A percentile compares a stretch with the other conserved stretches of the same genome.
phyloP scores from a whole-genome alignment of 2,329 filamentous ascomycete genomes.

The Dryadomyces quercus-mongolicae region DNA sequence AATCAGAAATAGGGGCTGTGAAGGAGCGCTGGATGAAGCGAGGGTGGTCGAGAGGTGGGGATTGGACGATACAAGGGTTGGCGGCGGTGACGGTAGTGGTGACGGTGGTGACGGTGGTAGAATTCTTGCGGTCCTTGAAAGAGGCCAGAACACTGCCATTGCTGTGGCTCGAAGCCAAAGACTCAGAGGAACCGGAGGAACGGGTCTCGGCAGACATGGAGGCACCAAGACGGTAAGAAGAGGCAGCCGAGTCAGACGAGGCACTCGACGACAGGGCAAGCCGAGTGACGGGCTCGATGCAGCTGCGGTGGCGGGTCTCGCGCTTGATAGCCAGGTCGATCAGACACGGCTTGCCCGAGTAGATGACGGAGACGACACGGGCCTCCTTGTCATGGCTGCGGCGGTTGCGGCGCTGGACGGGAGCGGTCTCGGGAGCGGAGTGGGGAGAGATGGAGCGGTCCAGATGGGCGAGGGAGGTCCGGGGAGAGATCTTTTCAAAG shows the following conservation, averaged over 20 bases:
- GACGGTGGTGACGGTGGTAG: neutral
- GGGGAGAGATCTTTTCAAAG: neutral
- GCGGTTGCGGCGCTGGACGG: neutral
- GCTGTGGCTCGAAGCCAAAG: neutral
- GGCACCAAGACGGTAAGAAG: neutral
- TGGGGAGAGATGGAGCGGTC: neutral
- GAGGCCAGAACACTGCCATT: slow-evolving; percentile 15
- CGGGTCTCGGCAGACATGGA: neutral
- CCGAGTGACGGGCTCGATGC: slow-evolving; percentile 13
- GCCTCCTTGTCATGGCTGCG: slow-evolving; percentile 40
- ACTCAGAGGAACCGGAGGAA: neutral
- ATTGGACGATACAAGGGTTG: slow-evolving; percentile 16
- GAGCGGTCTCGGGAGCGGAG: neutral
- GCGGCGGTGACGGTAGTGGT: slow-evolving; percentile 14
- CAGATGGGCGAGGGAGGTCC: neutral
- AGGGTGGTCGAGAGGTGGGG: neutral
- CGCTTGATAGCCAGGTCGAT: slow-evolving; percentile 29
- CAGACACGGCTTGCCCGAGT: slow-evolving; percentile 46
- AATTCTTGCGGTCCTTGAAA: slow-evolving; percentile 10
- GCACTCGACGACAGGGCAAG: slow-evolving; percentile 16
- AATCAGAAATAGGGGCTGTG: neutral
- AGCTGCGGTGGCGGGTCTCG: slow-evolving; percentile 16
- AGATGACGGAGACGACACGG: slow-evolving; percentile 45
- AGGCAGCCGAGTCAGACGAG: slow-evolving; percentile 1
- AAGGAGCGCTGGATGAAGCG: neutral